Conservation (phyloP, 345 rosid genomes). For the Eucalyptus caleyi region DNA sequence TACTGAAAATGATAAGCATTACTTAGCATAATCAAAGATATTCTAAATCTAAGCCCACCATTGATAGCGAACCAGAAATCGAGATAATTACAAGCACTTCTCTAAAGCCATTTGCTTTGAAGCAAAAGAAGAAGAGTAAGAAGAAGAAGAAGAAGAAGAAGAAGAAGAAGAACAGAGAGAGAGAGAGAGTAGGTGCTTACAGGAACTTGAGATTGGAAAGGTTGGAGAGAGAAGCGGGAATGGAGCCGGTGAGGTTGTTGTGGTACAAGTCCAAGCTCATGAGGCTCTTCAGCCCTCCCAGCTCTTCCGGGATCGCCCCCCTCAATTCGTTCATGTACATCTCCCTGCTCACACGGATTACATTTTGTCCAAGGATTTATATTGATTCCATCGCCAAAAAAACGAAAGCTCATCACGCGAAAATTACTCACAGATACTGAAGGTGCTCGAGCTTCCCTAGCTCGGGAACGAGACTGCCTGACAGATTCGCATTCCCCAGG, state of each 20-base stretch:
- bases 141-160: no score
- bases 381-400: neutral
- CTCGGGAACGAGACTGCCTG: constrained; percentile 52
- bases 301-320: constrained; percentile 45
- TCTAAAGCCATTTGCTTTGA: neutral
- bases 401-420: neutral
- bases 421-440: constrained; percentile 45
- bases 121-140: no score
- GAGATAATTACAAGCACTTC: neutral
- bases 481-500: constrained; percentile 64
- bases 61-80: neutral
- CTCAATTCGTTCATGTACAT: constrained; percentile 43
- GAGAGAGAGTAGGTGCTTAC: constrained; percentile 3
- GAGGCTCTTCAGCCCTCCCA: constrained; percentile 45
- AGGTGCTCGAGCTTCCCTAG: constrained; percentile 57
- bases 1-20: neutral
- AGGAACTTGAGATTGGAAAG: constrained; percentile 54
- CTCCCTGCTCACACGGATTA: constrained; percentile 21
- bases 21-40: neutral
- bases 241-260: constrained; percentile 46
- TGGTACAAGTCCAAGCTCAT: constrained; percentile 60
- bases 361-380: neutral
- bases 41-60: neutral
- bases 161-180: neutral
- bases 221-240: constrained; percentile 47